A percentile compares a stretch with the other conserved stretches of the same genome.
Evolutionary conservation across 1,139 yeast genomes (phyloP).

Genomic region (Sugiyamaella grinbergsii): DNA sequence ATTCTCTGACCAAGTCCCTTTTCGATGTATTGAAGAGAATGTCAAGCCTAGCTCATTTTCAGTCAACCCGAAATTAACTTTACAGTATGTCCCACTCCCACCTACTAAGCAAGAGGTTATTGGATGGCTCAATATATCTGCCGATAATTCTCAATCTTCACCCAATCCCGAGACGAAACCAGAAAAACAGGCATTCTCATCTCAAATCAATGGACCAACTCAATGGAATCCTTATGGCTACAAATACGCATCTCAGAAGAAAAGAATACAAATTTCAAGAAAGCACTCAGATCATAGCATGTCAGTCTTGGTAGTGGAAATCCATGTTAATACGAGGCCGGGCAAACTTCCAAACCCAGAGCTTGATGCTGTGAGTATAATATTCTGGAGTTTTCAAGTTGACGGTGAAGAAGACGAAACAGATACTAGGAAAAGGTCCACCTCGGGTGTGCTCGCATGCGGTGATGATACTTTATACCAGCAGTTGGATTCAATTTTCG

Average conservation of each 20-base stretch:
- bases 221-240: conserved; percentile 25
- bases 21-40: not conserved
- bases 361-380: conserved; percentile 56
- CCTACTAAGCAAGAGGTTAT: conserved; percentile 47
- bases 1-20: conserved; percentile 22
- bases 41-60: not conserved
- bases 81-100: conserved; percentile 36
- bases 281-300: conserved; percentile 37
- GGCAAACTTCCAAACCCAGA: conserved; percentile 66
- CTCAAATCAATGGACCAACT: conserved; percentile 30
- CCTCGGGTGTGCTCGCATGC: conserved; percentile 32
- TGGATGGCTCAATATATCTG: conserved; percentile 33
- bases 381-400: conserved; percentile 57
- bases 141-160: not conserved
- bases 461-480: conserved; percentile 24
- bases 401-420: conserved; percentile 21
- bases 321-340: conserved; percentile 60
- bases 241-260: conserved; percentile 29
- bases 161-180: not conserved
- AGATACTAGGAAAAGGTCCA: conserved; percentile 25
- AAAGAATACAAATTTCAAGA: conserved; percentile 17
- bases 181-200: conserved; percentile 5
- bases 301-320: conserved; percentile 62
- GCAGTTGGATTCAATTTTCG: conserved; percentile 21
- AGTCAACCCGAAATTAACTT: not conserved